Evolutionary conservation across 106 monocot species (phyloP).

Genomic region (Allium cepa): DNA sequence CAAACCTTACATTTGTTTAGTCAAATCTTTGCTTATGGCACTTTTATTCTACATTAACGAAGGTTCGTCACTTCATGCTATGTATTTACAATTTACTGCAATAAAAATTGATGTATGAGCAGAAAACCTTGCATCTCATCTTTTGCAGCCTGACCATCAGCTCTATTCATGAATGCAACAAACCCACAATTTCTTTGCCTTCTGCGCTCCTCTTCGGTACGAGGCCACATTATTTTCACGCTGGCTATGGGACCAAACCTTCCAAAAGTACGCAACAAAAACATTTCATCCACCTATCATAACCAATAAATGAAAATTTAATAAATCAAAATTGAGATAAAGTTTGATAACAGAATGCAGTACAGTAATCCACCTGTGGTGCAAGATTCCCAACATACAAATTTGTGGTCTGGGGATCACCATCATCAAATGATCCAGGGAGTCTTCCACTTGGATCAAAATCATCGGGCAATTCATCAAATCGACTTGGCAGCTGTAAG

Average conservation of each 20-base stretch:
- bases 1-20: too few species aligned
- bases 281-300: conserved; percentile 96
- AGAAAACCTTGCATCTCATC: conserved; percentile 99
- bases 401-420: conserved; percentile 99
- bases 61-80: too few species aligned
- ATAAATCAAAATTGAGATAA: not conserved
- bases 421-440: conserved; percentile 99
- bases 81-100: too few species aligned
- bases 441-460: conserved; percentile 90
- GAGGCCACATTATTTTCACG: conserved; percentile 99
- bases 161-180: conserved; percentile 99
- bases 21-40: too few species aligned
- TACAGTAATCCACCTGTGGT: conserved; percentile 51
- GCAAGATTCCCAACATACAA: conserved; percentile 99
- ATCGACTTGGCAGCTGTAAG: conserved; percentile 69
- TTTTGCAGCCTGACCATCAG: conserved; percentile 94
- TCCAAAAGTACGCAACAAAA: conserved; percentile 96
- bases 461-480: conserved; percentile 92
- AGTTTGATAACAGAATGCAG: not conserved
- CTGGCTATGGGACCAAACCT: conserved; percentile 99
- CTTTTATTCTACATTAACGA: too few species aligned
- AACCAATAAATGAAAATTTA: conserved; percentile 2
- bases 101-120: too few species aligned
- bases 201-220: conserved; percentile 93
- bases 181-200: conserved; percentile 99